phyloP scores from a whole-genome alignment of 1,284 basidiomycete species.

The Flammula alnicola region DNA sequence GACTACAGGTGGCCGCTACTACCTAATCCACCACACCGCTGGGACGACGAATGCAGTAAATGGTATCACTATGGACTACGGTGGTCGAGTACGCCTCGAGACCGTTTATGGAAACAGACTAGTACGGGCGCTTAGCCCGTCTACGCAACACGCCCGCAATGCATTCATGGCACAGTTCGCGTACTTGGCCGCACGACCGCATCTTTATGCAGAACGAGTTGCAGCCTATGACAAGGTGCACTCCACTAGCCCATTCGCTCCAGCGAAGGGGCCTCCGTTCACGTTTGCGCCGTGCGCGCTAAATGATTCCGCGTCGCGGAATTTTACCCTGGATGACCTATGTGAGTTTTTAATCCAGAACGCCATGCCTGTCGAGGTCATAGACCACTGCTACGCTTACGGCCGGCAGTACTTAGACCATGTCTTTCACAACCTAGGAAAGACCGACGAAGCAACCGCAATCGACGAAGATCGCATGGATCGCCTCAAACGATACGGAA shows the following conservation, averaged over 20 bases:
- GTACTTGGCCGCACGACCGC: neutral
- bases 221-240: neutral
- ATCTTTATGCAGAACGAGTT: neutral
- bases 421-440: neutral
- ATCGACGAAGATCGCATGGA: neutral
- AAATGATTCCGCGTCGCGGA: neutral
- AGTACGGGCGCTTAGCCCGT: neutral
- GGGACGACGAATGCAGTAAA: neutral
- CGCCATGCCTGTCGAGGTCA: neutral
- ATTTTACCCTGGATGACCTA: neutral
- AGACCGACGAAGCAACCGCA: neutral
- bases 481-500: neutral
- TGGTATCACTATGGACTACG: constrained; percentile 1
- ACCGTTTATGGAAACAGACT: neutral
- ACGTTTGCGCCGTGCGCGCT: neutral
- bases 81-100: neutral
- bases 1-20: too few species aligned
- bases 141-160: neutral
- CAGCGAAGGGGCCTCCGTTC: neutral
- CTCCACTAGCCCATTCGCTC: neutral
- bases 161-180: neutral
- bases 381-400: neutral
- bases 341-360: neutral
- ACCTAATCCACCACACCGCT: neutral
- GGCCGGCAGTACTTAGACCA: neutral